phyloP scores from a whole-genome alignment of 306 rosid genomes.

The Inga leiocalycina region DNA sequence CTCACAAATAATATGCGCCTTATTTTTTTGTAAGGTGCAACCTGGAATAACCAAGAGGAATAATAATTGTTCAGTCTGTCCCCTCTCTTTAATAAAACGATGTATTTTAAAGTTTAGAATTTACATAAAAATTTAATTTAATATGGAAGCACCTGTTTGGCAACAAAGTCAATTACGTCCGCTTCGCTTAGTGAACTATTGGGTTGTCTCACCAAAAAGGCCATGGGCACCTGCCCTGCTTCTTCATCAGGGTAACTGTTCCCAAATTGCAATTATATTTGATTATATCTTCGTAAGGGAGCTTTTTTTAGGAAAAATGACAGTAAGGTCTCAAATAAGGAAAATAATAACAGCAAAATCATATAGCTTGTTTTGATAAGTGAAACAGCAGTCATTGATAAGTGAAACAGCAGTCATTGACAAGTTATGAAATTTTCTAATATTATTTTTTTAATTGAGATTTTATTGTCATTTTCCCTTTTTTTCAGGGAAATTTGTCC shows the following conservation, averaged over 20 bases:
- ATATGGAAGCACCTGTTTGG: conserved; percentile 47
- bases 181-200: conserved; percentile 45
- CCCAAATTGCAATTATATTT: not conserved
- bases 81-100: not conserved
- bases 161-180: conserved; percentile 51
- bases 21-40: conserved; percentile 66
- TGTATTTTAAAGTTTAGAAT: not conserved
- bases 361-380: too few relatives aligned
- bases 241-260: conserved; percentile 71
- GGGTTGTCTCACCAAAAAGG: conserved; percentile 52
- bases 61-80: not conserved
- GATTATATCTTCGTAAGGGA: too few relatives aligned
- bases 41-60: conserved; percentile 36
- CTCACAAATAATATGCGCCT: conserved; percentile 46
- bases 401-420: too few relatives aligned
- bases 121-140: too few relatives aligned
- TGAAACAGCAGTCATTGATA: too few relatives aligned
- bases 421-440: too few relatives aligned
- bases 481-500: too few relatives aligned
- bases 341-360: too few relatives aligned
- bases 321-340: too few relatives aligned
- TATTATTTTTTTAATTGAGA: too few relatives aligned
- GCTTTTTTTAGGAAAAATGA: too few relatives aligned
- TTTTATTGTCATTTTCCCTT: too few relatives aligned
- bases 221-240: conserved; percentile 79